Evolutionary conservation across 2,329 filamentous ascomycete genomes (phyloP).

Genomic region (Ascochyta lentis): DNA sequence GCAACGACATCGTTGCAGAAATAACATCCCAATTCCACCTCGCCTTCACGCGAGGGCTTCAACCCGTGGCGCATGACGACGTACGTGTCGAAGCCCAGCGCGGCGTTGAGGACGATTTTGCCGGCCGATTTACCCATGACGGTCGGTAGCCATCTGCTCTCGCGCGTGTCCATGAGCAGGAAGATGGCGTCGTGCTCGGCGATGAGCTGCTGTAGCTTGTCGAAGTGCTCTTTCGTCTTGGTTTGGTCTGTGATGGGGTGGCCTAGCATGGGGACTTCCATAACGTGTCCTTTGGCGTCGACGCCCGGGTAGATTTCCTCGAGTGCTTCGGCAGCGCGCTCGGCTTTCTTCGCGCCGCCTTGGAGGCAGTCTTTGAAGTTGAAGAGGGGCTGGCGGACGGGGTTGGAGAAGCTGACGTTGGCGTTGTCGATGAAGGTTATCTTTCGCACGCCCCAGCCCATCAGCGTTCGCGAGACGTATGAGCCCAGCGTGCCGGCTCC

Average conservation of each 20-base stretch:
- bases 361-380: conserved; percentile 86
- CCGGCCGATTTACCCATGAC: conserved; percentile 92
- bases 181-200: conserved; percentile 91
- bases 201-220: conserved; percentile 75
- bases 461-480: conserved; percentile 88
- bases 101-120: conserved; percentile 97
- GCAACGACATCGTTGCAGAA: conserved; percentile 99
- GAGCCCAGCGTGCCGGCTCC: conserved; percentile 93
- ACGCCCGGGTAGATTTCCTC: conserved; percentile 90
- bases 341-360: conserved; percentile 84
- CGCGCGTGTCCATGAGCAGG: conserved; percentile 94
- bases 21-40: conserved; percentile 85
- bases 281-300: conserved; percentile 76
- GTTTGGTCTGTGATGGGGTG: conserved; percentile 80
- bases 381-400: conserved; percentile 92
- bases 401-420: conserved; percentile 92
- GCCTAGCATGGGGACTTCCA: conserved; percentile 94
- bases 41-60: conserved; percentile 55
- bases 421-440: conserved; percentile 97
- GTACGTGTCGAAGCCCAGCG: conserved; percentile 93
- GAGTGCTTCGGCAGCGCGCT: conserved; percentile 78
- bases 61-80: conserved; percentile 96
- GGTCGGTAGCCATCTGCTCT: conserved; percentile 93
- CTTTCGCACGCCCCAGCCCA: conserved; percentile 95
- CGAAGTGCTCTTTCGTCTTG: conserved; percentile 75